Percentiles rank a stretch among this genome's conserved stretches.
phyloP scores from a whole-genome alignment of 2,329 filamentous ascomycete genomes.

The Colletotrichum trifolii region DNA sequence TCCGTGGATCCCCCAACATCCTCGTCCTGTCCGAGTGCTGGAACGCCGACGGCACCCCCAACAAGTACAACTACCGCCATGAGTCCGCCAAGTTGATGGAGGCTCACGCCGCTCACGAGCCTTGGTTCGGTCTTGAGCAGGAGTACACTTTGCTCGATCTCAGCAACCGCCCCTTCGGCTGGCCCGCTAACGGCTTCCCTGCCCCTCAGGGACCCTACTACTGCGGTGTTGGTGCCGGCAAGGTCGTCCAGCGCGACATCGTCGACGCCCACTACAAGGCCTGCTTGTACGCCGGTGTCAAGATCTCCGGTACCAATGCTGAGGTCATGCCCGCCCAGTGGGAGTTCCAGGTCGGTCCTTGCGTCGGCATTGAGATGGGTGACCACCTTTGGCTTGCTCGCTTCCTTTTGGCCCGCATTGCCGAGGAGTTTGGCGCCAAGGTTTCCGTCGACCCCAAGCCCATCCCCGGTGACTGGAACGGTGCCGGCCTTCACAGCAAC shows the following conservation, averaged over 20 bases:
- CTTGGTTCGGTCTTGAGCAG: conserved; percentile 98
- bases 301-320: conserved; percentile 98
- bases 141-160: conserved; percentile 83
- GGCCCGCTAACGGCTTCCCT: conserved; percentile 80
- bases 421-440: conserved; percentile 96
- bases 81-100: conserved; percentile 92
- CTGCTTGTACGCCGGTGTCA: conserved; percentile 74
- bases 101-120: conserved; percentile 81
- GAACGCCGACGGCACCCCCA: conserved; percentile 92
- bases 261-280: conserved; percentile 95
- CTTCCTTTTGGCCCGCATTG: conserved; percentile 87
- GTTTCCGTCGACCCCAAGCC: conserved; percentile 97
- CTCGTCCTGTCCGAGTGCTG: conserved; percentile 95
- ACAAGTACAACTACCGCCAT: conserved; percentile 98
- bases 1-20: conserved; percentile 90
- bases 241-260: conserved; percentile 97
- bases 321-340: conserved; percentile 99
- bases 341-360: conserved; percentile 98
- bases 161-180: conserved; percentile 90
- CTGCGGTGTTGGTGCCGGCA: conserved; percentile 90
- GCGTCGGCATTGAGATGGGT: conserved; percentile 88
- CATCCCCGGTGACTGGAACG: conserved; percentile 90
- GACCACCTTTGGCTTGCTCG: conserved; percentile 93
- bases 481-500: conserved; percentile 92
- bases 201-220: conserved; percentile 95